Conservation (phyloP, 306 rosid genomes). For the Trifolium subterraneum region DNA sequence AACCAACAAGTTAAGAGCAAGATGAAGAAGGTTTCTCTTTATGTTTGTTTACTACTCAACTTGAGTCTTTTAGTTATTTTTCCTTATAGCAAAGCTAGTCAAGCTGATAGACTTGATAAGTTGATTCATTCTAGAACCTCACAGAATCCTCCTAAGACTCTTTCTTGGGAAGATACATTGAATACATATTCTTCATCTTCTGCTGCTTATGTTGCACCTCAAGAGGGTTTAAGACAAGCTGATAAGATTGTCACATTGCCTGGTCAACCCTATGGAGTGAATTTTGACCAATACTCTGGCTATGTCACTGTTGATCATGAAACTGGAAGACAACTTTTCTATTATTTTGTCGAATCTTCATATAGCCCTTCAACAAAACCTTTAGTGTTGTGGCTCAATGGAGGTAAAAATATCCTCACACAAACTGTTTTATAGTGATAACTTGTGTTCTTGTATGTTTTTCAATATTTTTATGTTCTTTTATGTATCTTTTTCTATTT, state of each 20-base stretch:
- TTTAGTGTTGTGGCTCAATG: conserved; percentile 67
- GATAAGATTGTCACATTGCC: conserved; percentile 62
- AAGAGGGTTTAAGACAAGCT: conserved; percentile 43
- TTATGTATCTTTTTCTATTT: background rate
- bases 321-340: conserved; percentile 63
- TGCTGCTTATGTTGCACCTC: conserved; percentile 34
- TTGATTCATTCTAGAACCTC: conserved; percentile 45
- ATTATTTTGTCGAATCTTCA: conserved; percentile 67
- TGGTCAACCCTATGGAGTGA: conserved; percentile 62
- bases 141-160: conserved; percentile 20
- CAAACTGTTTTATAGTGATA: background rate
- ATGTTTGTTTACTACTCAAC: conserved; percentile 38
- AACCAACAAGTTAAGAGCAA: conserved; percentile 17
- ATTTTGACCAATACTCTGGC: conserved; percentile 65
- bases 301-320: conserved; percentile 56
- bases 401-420: conserved; percentile 51
- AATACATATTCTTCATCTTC: background rate
- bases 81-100: conserved; percentile 43
- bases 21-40: conserved; percentile 41
- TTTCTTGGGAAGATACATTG: conserved; percentile 35
- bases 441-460: background rate
- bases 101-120: conserved; percentile 49
- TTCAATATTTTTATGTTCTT: background rate
- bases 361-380: conserved; percentile 50
- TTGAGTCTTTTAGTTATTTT: conserved; percentile 40